Base-by-base conservation (phyloP, 139 green algal genomes). In the Nannochloris sp. region DNA sequence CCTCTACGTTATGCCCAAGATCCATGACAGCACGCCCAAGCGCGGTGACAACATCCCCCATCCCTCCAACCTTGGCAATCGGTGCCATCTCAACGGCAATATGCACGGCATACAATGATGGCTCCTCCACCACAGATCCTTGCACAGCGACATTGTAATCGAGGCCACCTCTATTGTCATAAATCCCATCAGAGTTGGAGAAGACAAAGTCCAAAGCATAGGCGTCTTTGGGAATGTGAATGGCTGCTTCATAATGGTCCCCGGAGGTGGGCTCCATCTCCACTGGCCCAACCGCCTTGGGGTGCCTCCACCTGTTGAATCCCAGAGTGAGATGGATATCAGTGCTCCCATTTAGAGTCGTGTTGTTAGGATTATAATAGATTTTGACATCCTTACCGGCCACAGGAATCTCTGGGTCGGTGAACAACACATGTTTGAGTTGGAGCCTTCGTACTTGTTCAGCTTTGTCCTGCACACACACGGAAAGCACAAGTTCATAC, bases 51-150 rank as follows among this genome's bases (percentile, higher is more conserved):
- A 98, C 92, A 73, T 98, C 92, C 12, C 87, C 91, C 72, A 98
- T 87, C 48, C 92, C 92, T 9, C 92, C 92, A 44, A 87, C 89
- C 81, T 98, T 98, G 63, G 86, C 87, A 65, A 98, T 95, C 44
- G 92, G 92, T 25, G 92, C 92, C 92, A 98, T 98, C 79, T 98
- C 91, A 15, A 96, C 86, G 5, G 90, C 84, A 4, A 97, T 66
- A 73, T 98, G 92, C 23, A 90, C 73, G 6, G 97, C 71, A 60
- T 87, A 78, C 62, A 97, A 76, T 25, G 75, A 70, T 62, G 64
- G 70, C 69, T 74, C 62, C n/a, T 31, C 19, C 16, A 78, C 56
- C 12, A 73, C 72, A 19, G 72, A 67, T 4, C 80, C 83, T 43
- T 77, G 54, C 1, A 96, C 70, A 0, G 87, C 76, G 3, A 97